Conservation (phyloP, 176 grass and related monocot genomes). For the Lolium rigidum region DNA sequence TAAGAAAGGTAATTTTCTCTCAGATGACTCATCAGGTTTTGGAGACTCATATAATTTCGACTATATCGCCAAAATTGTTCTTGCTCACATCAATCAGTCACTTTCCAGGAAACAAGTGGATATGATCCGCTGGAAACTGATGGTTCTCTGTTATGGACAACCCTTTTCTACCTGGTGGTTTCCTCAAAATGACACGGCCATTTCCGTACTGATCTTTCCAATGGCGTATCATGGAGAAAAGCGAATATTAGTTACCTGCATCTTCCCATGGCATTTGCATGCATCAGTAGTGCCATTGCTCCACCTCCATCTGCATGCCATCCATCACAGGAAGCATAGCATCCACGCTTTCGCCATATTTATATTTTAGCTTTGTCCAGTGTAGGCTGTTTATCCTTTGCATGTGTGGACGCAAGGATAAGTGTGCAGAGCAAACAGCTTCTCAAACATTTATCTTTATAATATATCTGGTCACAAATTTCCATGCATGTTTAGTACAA, state of each 20-base stretch:
- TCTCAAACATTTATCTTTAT: slow-evolving; percentile 53
- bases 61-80: slow-evolving; percentile 27
- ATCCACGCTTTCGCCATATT: slow-evolving; percentile 26
- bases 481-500: slow-evolving; percentile 52
- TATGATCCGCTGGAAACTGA: slow-evolving; percentile 27
- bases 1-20: slow-evolving; percentile 29
- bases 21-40: not conserved
- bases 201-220: not conserved
- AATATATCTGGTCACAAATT: slow-evolving; percentile 53
- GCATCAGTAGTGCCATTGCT: slow-evolving; percentile 3
- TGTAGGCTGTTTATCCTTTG: slow-evolving; percentile 8
- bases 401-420: slow-evolving; percentile 29
- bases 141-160: slow-evolving; percentile 29
- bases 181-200: not conserved
- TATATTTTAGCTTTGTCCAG: slow-evolving; percentile 20
- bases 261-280: slow-evolving; percentile 26
- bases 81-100: slow-evolving; percentile 37
- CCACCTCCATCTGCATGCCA: slow-evolving; percentile 22
- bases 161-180: not conserved
- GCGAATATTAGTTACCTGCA: slow-evolving; percentile 1
- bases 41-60: slow-evolving; percentile 19
- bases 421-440: slow-evolving; percentile 33
- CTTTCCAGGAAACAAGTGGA: slow-evolving; percentile 40
- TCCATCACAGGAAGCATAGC: slow-evolving; percentile 3
- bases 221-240: not conserved